A percentile compares a stretch with the other conserved stretches of the same genome.
These are phyloP conservation scores for Salix caprea DNA, from an alignment of 345 rosid genomes.

Conservation along the genomic window DNA sequence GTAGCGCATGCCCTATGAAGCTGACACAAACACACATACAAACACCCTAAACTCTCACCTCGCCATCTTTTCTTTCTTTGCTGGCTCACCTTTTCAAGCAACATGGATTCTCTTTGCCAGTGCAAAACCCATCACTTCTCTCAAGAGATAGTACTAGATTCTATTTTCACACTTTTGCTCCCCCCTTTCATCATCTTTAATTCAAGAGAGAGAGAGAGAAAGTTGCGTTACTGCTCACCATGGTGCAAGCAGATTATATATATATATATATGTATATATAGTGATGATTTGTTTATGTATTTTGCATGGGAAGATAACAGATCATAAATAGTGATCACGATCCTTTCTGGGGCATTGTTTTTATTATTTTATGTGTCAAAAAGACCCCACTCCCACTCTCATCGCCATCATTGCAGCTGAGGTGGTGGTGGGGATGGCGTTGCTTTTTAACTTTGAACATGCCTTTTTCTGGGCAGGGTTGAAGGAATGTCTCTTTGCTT, in stretches of 20 bases:
- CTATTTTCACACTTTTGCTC: constrained; percentile 19
- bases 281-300: background rate
- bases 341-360: background rate
- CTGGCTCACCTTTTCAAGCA: constrained; percentile 54
- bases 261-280: background rate
- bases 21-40: constrained; percentile 30
- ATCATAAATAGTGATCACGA: background rate
- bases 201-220: background rate
- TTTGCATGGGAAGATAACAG: constrained; percentile 34
- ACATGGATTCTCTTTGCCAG: constrained; percentile 52
- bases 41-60: background rate
- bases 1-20: constrained; percentile 33
- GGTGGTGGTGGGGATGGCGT: constrained; percentile 39
- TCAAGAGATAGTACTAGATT: constrained; percentile 49
- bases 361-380: background rate
- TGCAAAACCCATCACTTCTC: constrained; percentile 46
- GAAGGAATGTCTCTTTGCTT: constrained; percentile 40
- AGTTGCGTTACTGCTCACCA: background rate
- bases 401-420: constrained; percentile 41
- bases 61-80: background rate
- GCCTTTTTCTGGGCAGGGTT: constrained; percentile 24
- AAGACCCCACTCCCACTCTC: constrained; percentile 31
- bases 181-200: constrained; percentile 7
- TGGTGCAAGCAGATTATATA: background rate
- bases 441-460: constrained; percentile 22